Evolutionary conservation across 176 grass and related monocot genomes (phyloP).

Genomic region (Otatea glauca): DNA sequence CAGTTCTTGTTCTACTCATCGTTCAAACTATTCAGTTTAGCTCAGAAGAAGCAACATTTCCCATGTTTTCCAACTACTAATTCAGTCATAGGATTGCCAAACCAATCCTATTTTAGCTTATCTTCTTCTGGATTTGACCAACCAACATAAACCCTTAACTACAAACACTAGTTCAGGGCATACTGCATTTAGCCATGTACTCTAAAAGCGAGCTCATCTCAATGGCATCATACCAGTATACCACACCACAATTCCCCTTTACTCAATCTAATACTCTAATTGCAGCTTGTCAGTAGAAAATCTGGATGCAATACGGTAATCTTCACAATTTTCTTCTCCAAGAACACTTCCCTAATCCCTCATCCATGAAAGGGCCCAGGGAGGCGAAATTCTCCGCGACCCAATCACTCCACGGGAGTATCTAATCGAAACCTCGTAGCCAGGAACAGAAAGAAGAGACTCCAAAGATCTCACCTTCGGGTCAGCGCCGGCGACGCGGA

Average conservation of each 20-base stretch:
- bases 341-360: background rate
- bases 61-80: background rate
- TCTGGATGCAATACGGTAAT: background rate
- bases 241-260: background rate
- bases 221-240: background rate
- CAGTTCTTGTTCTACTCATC: background rate
- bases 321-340: background rate
- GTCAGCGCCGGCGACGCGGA: constrained; percentile 55
- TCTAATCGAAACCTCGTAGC: background rate
- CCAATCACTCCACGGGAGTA: background rate
- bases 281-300: background rate
- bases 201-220: background rate
- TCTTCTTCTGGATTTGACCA: constrained; percentile 27
- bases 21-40: constrained; percentile 1
- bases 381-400: constrained; percentile 10
- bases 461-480: constrained; percentile 45
- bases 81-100: background rate
- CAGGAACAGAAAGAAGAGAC: background rate
- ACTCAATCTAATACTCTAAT: background rate
- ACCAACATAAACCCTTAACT: background rate
- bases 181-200: background rate
- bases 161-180: constrained; percentile 3
- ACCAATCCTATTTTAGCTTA: background rate
- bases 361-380: background rate
- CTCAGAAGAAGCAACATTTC: background rate